Conservation (phyloP, 805 yeast genomes). For the Candida namnaoensis region DNA sequence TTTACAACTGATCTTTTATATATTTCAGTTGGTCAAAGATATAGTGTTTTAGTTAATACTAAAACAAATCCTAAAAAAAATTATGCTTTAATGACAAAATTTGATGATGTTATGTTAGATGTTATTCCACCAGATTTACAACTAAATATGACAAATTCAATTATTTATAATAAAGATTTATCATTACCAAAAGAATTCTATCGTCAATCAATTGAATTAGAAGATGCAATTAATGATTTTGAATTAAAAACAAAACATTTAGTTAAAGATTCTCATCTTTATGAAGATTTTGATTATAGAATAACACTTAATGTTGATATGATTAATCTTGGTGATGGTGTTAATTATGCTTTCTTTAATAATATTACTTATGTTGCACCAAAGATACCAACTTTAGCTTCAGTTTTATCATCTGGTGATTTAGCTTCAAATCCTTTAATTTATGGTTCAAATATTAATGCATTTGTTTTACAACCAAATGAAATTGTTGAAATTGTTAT, state of each 20-base stretch:
- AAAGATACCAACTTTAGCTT: constrained; percentile 59
- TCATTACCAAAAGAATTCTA: constrained; percentile 19
- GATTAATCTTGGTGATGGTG: constrained; percentile 67
- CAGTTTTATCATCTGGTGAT: constrained; percentile 55
- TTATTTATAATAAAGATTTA: constrained; percentile 36
- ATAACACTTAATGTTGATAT: constrained; percentile 51
- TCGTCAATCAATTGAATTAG: constrained; percentile 4
- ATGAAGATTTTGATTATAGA: constrained; percentile 52
- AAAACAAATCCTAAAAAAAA: constrained; percentile 35
- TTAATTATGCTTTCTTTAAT: constrained; percentile 72
- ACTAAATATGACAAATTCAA: constrained; percentile 43
- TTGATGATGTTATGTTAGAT: constrained; percentile 67
- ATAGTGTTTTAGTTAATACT: constrained; percentile 58
- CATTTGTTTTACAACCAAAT: constrained; percentile 49
- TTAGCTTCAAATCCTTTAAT: constrained; percentile 47
- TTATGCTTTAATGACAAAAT: constrained; percentile 50
- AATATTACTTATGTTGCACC: constrained; percentile 57
- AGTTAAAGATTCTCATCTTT: constrained; percentile 36
- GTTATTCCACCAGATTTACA: constrained; percentile 49
- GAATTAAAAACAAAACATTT: constrained; percentile 26
- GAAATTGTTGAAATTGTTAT: constrained; percentile 69
- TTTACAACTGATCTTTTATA: constrained; percentile 45
- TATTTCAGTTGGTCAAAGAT: constrained; percentile 76
- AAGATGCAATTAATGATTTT: constrained; percentile 23
- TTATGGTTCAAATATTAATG: constrained; percentile 65